Evolutionary conservation across 768 basidiomycete genomes (phyloP), one percentile per base, ranked within the genome.

Genomic region (Phanerochaete sordida): DNA sequence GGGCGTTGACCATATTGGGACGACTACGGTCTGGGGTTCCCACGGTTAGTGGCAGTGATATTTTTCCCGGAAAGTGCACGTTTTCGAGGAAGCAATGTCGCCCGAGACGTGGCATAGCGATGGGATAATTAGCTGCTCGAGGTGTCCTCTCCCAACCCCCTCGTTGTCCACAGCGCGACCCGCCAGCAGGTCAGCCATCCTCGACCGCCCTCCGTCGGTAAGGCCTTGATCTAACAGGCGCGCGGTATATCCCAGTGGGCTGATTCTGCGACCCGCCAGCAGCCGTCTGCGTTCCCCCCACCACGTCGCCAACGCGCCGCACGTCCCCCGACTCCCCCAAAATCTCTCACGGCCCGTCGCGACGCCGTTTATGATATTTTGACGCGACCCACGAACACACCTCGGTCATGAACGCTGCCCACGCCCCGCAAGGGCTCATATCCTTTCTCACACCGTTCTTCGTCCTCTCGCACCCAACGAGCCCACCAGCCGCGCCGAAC

Each of bases 381-480:
- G 70, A 74, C 73, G 70, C 62, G 63, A 61, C 39, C 49, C 60
- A 58, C 64, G 66, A 64, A 65, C 43, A 63, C 51, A 56, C 68
- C 68, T 61, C 39, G 64, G 60, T 57, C 59, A 79, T 81, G 78
- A 75, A 75, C 71, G 62, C 64, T 59, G 53, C 68, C 39, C 67
- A 70, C 61, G 68, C 68, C 56, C 72, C 70, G 57, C 66, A 75
- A 65, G 78, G 74, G 77, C 75, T 89, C 57, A 78, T 79, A 21
- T 72, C 82, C 44, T 82, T 81, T 63, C 66, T 90, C 62, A 65
- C 79, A 44, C 88, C 90, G 39, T 92, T 93, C 76, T 77, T 89
- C 73, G 73, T 83, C 9, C 84, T 94, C 60, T 91, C 90, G 27
- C 84, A 91, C 73, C 87, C 85, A 31, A 81, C 80, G 3, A 58